These are phyloP conservation scores for Mucor plumbeus DNA, from an alignment of 371 early-diverging fungal genomes.

Conservation along the genomic window DNA sequence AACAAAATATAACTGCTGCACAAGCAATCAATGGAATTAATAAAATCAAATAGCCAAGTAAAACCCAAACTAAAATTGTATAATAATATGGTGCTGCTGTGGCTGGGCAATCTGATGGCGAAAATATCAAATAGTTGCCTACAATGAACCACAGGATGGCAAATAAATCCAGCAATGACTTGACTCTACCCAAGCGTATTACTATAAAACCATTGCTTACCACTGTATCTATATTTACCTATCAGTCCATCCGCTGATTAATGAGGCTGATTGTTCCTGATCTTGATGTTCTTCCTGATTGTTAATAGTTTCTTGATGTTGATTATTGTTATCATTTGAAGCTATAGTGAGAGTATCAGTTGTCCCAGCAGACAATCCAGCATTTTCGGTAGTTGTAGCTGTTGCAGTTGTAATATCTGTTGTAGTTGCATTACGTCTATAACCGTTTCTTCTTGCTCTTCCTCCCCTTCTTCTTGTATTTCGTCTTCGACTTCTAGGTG, in stretches of 20 bases:
- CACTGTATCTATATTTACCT: conserved; percentile 21
- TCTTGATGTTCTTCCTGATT: background rate
- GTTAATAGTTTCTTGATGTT: background rate
- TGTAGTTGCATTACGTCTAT: background rate
- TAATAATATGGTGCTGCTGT: conserved; percentile 61
- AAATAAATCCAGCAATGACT: conserved; percentile 63
- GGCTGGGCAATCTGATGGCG: conserved; percentile 44
- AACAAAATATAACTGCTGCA: conserved; percentile 64
- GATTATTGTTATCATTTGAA: background rate
- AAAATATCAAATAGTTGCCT: conserved; percentile 73
- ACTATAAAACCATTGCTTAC: background rate
- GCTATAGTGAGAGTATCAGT: background rate
- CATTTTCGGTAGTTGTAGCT: too few species aligned
- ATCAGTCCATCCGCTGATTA: conserved; percentile 37
- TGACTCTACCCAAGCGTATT: conserved; percentile 22
- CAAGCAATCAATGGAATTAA: conserved; percentile 65
- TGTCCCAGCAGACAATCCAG: too few species aligned
- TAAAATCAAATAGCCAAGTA: conserved; percentile 70
- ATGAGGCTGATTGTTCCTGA: background rate
- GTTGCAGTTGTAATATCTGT: background rate
- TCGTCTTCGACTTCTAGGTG: conserved; percentile 1
- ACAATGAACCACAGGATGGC: conserved; percentile 72
- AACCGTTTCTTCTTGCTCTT: background rate
- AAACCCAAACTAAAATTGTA: conserved; percentile 61
- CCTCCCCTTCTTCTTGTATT: background rate